A percentile compares a stretch with the other conserved stretches of the same genome.
Conservation (phyloP, 108 stramenopile species). For the Cyclotella kingstonii region DNA sequence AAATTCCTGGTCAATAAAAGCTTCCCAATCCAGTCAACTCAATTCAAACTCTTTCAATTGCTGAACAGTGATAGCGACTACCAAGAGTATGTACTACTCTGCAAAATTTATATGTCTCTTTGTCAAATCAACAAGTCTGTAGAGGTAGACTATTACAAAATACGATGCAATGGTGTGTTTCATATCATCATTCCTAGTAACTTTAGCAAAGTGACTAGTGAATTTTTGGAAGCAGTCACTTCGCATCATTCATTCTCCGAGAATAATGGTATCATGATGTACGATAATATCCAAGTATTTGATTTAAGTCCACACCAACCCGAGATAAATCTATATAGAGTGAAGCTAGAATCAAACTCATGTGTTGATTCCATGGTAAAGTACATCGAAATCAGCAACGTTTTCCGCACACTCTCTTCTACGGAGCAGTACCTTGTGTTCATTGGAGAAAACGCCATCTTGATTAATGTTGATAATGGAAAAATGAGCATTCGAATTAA, state of each 20-base stretch:
- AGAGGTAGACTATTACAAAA: conserved; percentile 63
- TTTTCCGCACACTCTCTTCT: conserved; percentile 34
- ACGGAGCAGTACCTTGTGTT: conserved; percentile 54
- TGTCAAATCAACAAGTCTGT: conserved; percentile 57
- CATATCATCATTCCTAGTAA: conserved; percentile 48
- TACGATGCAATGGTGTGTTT: conserved; percentile 37
- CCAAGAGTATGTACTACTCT: conserved; percentile 50
- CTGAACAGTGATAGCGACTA: conserved; percentile 51
- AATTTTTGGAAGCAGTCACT: conserved; percentile 45
- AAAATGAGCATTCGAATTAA: conserved; percentile 50
- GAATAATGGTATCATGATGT: conserved; percentile 45
- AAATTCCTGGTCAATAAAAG: conserved; percentile 57
- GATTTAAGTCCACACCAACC: conserved; percentile 54
- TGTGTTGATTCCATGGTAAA: conserved; percentile 55
- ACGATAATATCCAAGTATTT: conserved; percentile 51
- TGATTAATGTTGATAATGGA: conserved; percentile 33
- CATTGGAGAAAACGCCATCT: conserved; percentile 48
- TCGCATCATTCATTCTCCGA: conserved; percentile 50
- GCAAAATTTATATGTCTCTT: conserved; percentile 58
- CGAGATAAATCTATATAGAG: conserved; percentile 52
- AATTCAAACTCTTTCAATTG: conserved; percentile 50
- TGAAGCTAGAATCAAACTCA: conserved; percentile 34
- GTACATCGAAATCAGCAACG: conserved; percentile 54
- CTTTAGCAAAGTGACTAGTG: conserved; percentile 52
- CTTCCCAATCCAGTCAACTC: conserved; percentile 36